Base-by-base conservation (phyloP, 345 rosid species). In the Citrus sp. region DNA sequence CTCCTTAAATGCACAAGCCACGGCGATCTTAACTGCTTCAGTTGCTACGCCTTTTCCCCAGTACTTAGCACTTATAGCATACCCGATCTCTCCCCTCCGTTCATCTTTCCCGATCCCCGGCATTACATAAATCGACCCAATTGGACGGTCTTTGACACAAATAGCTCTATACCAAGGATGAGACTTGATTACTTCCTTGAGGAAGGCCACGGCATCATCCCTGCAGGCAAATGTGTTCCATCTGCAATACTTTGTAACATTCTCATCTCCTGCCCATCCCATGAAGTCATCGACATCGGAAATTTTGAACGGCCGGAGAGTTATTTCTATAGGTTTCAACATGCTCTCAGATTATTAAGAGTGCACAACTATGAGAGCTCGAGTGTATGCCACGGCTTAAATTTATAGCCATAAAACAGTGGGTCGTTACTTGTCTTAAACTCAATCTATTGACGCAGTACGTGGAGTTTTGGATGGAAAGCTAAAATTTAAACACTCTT, bases 11-110 rank as follows among this genome's bases (percentile, higher is more conserved):
- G 58, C 37, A 24, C 51, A 3, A 1, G 76, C 24, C 10, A 73
- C 67, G 22, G 51, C 77, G 67, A 56, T 81, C 30, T 77, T 67
- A 27, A 79, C 63, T 10, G 77, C 74, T 21, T 14, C 73, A 30
- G 83, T 70, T 13, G 80, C 77, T 16, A 42, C 70, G 16, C 79
- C 64, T 38, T 73, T 72, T 9, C 78, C 82, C 78, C 81, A 72
- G 76, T 77, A 76, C 21, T 46, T 25, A 9, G 67, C 58, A 21
- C 46, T 55, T 54, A 76, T n/a, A 1, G 82, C 80, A 67, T 79
- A 59, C 21, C 85, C 80, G 9, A 76, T 71, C 78, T 79, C 82
- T 27, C 82, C 82, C 77, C 54, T 72, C n/a, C 82, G 61, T 6
- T 51, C 49, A 30, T 83, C 80, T 37, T 37, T 72, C 65, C 74